phyloP scores from a whole-genome alignment of 1,139 yeast genomes.

The Geotrichum candidum region DNA sequence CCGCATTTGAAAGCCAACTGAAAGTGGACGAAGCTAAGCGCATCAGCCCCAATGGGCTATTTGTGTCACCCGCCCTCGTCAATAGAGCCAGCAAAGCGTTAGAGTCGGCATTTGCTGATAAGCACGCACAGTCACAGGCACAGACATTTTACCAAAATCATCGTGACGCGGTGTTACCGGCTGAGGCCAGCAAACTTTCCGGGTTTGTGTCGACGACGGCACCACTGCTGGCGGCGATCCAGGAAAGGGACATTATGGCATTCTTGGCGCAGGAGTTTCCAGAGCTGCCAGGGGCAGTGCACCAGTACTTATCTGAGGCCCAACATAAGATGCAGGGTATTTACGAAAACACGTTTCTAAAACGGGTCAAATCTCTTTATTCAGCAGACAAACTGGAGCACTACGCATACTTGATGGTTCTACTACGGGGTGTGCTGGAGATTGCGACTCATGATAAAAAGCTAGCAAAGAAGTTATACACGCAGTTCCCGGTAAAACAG shows the following conservation, averaged over 20 bases:
- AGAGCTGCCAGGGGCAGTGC: neutral
- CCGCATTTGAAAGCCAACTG: neutral
- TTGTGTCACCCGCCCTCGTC: neutral
- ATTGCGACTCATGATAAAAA: conserved; percentile 18
- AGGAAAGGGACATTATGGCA: neutral
- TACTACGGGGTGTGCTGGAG: conserved; percentile 19
- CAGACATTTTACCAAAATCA: neutral
- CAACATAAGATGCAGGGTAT: neutral
- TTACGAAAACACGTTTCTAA: neutral
- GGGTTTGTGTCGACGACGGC: neutral
- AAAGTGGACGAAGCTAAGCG: neutral
- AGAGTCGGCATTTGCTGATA: neutral
- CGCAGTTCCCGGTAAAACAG: neutral
- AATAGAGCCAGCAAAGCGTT: neutral
- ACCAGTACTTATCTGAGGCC: neutral
- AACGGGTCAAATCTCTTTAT: neutral
- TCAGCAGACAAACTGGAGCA: neutral
- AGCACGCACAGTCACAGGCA: neutral
- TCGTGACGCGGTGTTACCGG: neutral
- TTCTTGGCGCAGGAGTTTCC: neutral
- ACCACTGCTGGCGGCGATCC: neutral
- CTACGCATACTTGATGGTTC: conserved; percentile 13
- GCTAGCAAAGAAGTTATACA: conserved; percentile 16
- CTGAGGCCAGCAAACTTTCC: neutral
- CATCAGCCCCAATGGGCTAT: neutral